phyloP scores from a whole-genome alignment of 2,329 filamentous ascomycete genomes.

The Cordyceps cicadae region DNA sequence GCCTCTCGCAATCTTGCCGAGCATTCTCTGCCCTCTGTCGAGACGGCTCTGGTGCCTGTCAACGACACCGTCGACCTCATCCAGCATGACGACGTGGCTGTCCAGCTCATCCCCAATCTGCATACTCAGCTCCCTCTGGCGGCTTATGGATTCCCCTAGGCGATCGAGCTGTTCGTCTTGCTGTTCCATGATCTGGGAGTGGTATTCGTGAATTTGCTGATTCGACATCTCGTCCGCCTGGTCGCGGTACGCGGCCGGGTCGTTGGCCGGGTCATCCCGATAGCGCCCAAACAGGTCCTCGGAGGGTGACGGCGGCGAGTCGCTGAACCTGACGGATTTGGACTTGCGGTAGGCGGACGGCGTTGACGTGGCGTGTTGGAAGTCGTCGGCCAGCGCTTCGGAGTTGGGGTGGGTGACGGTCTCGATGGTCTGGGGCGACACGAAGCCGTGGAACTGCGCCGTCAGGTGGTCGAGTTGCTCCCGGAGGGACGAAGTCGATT shows the following conservation, averaged over 20 bases:
- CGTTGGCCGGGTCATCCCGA: constrained; percentile 56
- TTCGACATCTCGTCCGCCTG: constrained; percentile 60
- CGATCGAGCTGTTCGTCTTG: constrained; percentile 91
- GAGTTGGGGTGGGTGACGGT: constrained; percentile 57
- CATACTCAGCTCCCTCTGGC: constrained; percentile 87
- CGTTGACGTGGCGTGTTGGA: constrained; percentile 51
- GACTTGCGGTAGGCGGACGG: constrained; percentile 28
- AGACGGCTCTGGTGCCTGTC: constrained; percentile 73
- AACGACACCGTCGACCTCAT: constrained; percentile 76
- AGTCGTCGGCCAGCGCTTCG: constrained; percentile 52
- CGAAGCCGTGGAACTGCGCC: constrained; percentile 68
- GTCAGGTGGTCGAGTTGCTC: constrained; percentile 69
- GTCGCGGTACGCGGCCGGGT: constrained; percentile 49
- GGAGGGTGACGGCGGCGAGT: constrained; percentile 40
- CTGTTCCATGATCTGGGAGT: constrained; percentile 70
- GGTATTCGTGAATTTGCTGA: constrained; percentile 78
- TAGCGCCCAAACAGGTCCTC: constrained; percentile 50
- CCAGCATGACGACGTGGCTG: constrained; percentile 77
- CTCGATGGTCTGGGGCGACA: constrained; percentile 38
- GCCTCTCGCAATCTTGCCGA: constrained; percentile 64
- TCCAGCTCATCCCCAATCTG: constrained; percentile 96
- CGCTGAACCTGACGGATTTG: constrained; percentile 83
- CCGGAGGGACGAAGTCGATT: constrained; percentile 60
- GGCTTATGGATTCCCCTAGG: constrained; percentile 74
- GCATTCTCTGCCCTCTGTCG: constrained; percentile 61